These are phyloP conservation scores for Arctostaphylos glauca DNA, from an alignment of 148 eudicot species.

Conservation along the genomic window DNA sequence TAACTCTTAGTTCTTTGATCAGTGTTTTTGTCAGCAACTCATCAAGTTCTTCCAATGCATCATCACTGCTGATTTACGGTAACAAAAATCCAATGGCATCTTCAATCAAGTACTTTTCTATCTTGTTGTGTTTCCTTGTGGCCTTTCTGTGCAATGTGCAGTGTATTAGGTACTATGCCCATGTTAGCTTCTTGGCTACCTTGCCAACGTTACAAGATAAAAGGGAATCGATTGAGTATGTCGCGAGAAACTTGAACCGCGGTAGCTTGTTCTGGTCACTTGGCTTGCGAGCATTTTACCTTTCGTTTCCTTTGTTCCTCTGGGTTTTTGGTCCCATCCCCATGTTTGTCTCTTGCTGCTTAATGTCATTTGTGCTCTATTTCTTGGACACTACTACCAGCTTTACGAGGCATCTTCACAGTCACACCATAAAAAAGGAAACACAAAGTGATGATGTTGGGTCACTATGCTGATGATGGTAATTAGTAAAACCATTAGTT, in stretches of 20 bases:
- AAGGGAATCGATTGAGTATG: conserved; percentile 59
- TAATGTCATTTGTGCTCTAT: conserved; percentile 57
- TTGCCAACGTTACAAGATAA: conserved; percentile 45
- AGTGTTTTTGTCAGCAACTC: conserved; percentile 65
- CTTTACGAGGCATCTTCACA: conserved; percentile 62
- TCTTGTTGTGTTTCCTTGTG: conserved; percentile 70
- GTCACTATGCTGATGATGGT: background rate
- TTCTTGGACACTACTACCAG: conserved; percentile 70
- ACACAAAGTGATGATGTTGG: background rate
- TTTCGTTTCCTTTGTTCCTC: conserved; percentile 76
- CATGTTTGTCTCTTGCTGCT: conserved; percentile 56
- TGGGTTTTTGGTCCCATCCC: conserved; percentile 90
- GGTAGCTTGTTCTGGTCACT: conserved; percentile 83
- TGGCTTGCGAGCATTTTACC: conserved; percentile 75
- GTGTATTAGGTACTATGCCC: conserved; percentile 75
- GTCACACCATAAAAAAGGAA: conserved; percentile 34
- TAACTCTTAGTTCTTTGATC: conserved; percentile 75
- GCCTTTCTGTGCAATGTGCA: conserved; percentile 77
- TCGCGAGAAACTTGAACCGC: conserved; percentile 53
- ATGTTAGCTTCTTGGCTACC: conserved; percentile 71
- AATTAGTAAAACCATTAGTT: background rate
- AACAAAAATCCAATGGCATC: conserved; percentile 40
- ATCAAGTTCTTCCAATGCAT: conserved; percentile 28
- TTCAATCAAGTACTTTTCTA: conserved; percentile 63
- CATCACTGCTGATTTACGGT: conserved; percentile 48